Evolutionary conservation across 176 grass and related monocot genomes (phyloP).

Genomic region (Tillandsia fasciculata): DNA sequence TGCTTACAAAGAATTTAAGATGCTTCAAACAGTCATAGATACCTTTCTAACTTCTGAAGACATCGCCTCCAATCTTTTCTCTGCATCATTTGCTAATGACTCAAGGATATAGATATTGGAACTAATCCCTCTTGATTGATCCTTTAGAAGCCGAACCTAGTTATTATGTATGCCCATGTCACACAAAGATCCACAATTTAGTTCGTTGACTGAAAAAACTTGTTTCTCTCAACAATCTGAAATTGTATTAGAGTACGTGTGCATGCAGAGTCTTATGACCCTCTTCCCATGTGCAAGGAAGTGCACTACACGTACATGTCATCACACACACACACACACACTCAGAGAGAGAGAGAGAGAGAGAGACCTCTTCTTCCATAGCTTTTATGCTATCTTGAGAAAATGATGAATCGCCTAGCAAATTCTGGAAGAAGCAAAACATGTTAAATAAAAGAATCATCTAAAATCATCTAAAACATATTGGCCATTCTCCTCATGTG

Average conservation of each 20-base stretch:
- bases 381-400: conserved; percentile 32
- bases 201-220: conserved; percentile 6
- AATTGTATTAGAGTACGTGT: too few relatives aligned
- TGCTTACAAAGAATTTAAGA: conserved; percentile 8
- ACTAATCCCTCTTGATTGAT: conserved; percentile 48
- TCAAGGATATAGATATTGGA: conserved; percentile 35
- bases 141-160: conserved; percentile 44
- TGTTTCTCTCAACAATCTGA: not conserved
- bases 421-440: conserved; percentile 33
- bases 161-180: conserved; percentile 13
- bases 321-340: not conserved
- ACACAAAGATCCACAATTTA: conserved; percentile 16
- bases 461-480: too few relatives aligned
- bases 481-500: not conserved
- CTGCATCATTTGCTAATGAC: conserved; percentile 41
- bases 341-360: conserved; percentile 2
- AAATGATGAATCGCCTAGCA: conserved; percentile 22
- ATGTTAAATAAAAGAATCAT: not conserved
- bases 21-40: conserved; percentile 6
- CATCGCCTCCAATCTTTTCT: conserved; percentile 50
- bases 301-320: too few relatives aligned
- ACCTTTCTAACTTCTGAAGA: conserved; percentile 61
- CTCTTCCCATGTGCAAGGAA: too few relatives aligned
- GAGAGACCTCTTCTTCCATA: conserved; percentile 65
- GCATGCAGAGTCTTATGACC: too few relatives aligned